These are phyloP conservation scores for Irpex sp. DNA, from an alignment of 1,284 basidiomycete species.

Conservation along the genomic window DNA sequence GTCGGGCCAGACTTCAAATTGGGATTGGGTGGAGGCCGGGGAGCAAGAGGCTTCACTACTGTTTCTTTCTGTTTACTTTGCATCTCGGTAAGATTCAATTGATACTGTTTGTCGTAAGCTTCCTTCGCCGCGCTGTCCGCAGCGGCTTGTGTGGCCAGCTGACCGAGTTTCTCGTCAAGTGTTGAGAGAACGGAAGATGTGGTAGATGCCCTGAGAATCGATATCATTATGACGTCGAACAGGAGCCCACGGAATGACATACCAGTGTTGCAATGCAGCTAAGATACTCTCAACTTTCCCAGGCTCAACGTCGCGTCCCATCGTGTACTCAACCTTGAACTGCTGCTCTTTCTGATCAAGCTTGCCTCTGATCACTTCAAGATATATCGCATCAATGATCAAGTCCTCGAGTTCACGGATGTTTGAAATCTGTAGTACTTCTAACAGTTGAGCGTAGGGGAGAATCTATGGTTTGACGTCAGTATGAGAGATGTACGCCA, in stretches of 20 bases:
- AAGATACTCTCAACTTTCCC: conserved; percentile 62
- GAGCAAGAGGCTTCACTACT: conserved; percentile 17
- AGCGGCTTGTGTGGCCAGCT: conserved; percentile 38
- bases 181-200: conserved; percentile 60
- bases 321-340: conserved; percentile 86
- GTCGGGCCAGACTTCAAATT: conserved; percentile 20
- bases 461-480: conserved; percentile 51
- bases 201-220: conserved; percentile 61
- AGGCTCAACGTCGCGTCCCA: conserved; percentile 83
- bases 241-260: conserved; percentile 22
- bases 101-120: conserved; percentile 43
- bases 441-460: conserved; percentile 65
- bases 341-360: conserved; percentile 88
- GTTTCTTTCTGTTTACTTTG: conserved; percentile 45
- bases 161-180: conserved; percentile 50
- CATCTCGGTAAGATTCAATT: conserved; percentile 50
- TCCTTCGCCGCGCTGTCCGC: conserved; percentile 32
- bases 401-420: conserved; percentile 90
- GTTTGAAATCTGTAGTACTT: conserved; percentile 65
- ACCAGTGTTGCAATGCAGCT: conserved; percentile 71
- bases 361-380: conserved; percentile 83
- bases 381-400: conserved; percentile 94
- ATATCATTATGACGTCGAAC: background rate
- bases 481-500: background rate
- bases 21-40: conserved; percentile 6